These are phyloP conservation scores for Pichia kudriavzevii DNA, from an alignment of 1,139 yeast genomes.

Conservation along the genomic window DNA sequence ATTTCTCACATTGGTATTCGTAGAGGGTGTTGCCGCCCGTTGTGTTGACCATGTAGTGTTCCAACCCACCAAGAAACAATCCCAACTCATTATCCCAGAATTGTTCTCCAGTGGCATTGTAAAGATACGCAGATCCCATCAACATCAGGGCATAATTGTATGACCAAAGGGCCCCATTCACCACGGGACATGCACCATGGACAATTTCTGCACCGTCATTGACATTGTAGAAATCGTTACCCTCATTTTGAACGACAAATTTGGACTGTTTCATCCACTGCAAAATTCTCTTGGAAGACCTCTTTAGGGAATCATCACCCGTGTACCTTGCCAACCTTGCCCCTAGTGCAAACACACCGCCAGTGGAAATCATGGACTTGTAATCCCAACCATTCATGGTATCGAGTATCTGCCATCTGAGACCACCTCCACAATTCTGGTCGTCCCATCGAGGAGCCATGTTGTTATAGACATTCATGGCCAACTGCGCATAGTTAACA, in stretches of 20 bases:
- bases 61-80: slow-evolving; percentile 40
- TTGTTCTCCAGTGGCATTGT: slow-evolving; percentile 63
- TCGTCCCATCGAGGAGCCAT: slow-evolving; percentile 88
- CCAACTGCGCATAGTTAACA: slow-evolving; percentile 66
- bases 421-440: slow-evolving; percentile 71
- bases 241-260: slow-evolving; percentile 37
- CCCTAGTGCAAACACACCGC: slow-evolving; percentile 81
- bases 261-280: slow-evolving; percentile 70
- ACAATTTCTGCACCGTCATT: slow-evolving; percentile 69
- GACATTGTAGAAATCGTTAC: slow-evolving; percentile 37
- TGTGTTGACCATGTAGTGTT: slow-evolving; percentile 41
- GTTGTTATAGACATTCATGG: slow-evolving; percentile 80
- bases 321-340: slow-evolving; percentile 85
- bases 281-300: slow-evolving; percentile 72
- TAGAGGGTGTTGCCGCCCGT: slow-evolving; percentile 46
- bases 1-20: slow-evolving; percentile 77
- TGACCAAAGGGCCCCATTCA: slow-evolving; percentile 71
- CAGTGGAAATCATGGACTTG: slow-evolving; percentile 84
- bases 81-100: slow-evolving; percentile 60
- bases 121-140: slow-evolving; percentile 76
- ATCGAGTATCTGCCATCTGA: slow-evolving; percentile 92
- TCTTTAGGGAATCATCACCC: slow-evolving; percentile 49
- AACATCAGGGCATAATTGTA: slow-evolving; percentile 80
- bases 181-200: slow-evolving; percentile 50
- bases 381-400: slow-evolving; percentile 94